Evolutionary conservation across 345 rosid genomes (phyloP).

Genomic region (Eutrema yunnanense): DNA sequence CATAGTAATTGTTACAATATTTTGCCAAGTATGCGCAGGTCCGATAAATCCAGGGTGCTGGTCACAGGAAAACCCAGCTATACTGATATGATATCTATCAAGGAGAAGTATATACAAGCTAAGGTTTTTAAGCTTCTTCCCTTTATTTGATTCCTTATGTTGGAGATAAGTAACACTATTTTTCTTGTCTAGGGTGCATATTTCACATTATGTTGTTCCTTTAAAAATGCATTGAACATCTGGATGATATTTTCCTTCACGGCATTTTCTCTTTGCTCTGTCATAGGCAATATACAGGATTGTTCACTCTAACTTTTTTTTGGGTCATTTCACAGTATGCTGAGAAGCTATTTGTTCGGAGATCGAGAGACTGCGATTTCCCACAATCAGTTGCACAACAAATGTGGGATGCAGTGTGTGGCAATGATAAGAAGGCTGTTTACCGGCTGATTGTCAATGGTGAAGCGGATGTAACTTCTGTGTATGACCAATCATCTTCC

Average conservation of each 20-base stretch:
- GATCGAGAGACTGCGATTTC: constrained; percentile 51
- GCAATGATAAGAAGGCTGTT: constrained; percentile 85
- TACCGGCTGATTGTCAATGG: constrained; percentile 74
- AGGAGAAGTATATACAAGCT: constrained; percentile 97
- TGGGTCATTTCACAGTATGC: constrained; percentile 59
- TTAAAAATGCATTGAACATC: background rate
- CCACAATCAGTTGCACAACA: constrained; percentile 53
- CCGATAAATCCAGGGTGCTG: constrained; percentile 56
- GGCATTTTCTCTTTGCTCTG: background rate
- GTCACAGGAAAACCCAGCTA: constrained; percentile 60
- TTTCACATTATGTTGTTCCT: constrained; percentile 10
- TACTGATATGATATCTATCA: constrained; percentile 69
- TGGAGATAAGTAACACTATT: background rate
- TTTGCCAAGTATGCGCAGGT: constrained; percentile 45
- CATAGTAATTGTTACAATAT: background rate
- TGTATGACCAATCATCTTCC: constrained; percentile 56
- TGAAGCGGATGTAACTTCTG: constrained; percentile 65
- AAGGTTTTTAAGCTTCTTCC: constrained; percentile 51
- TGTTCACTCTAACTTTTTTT: background rate
- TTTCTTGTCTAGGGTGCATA: constrained; percentile 3
- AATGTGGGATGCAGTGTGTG: constrained; percentile 85
- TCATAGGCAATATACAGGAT: background rate
- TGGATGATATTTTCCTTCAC: background rate
- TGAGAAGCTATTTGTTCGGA: constrained; percentile 80
- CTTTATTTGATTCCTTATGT: constrained; percentile 9